Evolutionary conservation across 169 alveolate genomes (phyloP), one percentile per base, ranked within the genome.

Genomic region (Besnoitia besnoiti): DNA sequence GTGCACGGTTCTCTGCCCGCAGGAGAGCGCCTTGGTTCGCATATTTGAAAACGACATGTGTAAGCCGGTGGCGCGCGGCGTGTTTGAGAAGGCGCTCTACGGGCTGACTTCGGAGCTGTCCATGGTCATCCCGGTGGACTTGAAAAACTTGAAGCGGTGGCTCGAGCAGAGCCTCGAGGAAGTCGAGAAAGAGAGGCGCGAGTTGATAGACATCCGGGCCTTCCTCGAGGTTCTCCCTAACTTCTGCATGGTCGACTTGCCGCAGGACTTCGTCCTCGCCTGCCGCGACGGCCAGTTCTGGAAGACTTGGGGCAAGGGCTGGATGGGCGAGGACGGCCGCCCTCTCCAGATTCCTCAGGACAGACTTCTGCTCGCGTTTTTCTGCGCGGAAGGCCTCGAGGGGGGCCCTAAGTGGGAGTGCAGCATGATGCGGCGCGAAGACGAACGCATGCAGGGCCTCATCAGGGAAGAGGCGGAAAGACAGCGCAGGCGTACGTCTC

Each of bases 341-440:
- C 87, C 59, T 39, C 5, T 42, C 30, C 59, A 19, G 27, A 16
- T 40, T 8, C 33, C 40, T 14, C 55, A 51, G 0, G 50, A 37
- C n/a, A 42, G 30, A 16, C 87, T 37, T 14, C 59, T 77, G 37
- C 87, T 14, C 37, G 87, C 87, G 30, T 77, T 77, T 27, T 77
- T 77, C 33, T 42, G 35, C 59, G 87, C 55, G 3, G 87, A 40
- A 27, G 59, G 59, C 37, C 49, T 77, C 40, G 87, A 77, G 55
- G 87, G 87, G n/a, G 87, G 87, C 19, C 87, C 87, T 55, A 55
- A 77, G 10, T 40, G 33, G 49, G 87, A 77, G 59, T 40, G 59
- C 40, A 37, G 40, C 12, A 37, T 77, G 50, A 77, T 77, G 87
- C 19, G 14, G 59, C 37, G 40, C 21, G 87, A 77, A 39, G 87